Percentiles rank a stretch among this genome's conserved stretches.
Conservation (phyloP, 2,329 filamentous ascomycete species). For the Dactylellina drechsleri region DNA sequence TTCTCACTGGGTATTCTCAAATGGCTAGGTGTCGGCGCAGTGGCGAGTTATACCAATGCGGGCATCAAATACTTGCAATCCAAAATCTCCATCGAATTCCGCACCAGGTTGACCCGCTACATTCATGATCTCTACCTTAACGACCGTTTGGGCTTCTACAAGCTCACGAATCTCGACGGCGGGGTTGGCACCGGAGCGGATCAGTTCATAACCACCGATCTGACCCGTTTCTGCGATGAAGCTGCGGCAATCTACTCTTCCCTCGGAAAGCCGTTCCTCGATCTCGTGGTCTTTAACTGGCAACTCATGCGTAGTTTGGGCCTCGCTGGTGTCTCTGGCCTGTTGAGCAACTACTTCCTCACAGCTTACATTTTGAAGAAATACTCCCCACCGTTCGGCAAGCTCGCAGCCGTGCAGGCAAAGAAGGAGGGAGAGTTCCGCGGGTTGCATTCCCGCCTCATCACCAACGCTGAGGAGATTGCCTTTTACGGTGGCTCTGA, state of each 20-base stretch:
- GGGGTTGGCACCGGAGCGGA: constrained; percentile 91
- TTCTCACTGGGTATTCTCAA: constrained; percentile 91
- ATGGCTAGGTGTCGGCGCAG: constrained; percentile 92
- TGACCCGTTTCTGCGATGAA: constrained; percentile 92
- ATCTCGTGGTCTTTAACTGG: constrained; percentile 97
- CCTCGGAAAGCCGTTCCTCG: constrained; percentile 96
- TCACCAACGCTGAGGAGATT: constrained; percentile 96
- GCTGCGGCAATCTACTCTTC: constrained; percentile 95
- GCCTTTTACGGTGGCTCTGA: constrained; percentile 96
- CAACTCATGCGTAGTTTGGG: constrained; percentile 93
- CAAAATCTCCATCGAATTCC: constrained; percentile 97
- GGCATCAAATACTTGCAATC: constrained; percentile 97
- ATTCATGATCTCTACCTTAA: constrained; percentile 98
- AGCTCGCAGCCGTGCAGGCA: constrained; percentile 94
- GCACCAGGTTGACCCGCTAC: constrained; percentile 91
- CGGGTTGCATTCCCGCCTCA: constrained; percentile 84
- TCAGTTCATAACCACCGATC: constrained; percentile 96
- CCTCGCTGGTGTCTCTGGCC: constrained; percentile 82
- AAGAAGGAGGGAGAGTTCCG: constrained; percentile 95
- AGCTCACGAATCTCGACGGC: constrained; percentile 89
- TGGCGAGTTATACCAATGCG: constrained; percentile 96
- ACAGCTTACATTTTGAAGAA: constrained; percentile 89
- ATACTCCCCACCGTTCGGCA: constrained; percentile 93
- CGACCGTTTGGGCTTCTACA: constrained; percentile 95
- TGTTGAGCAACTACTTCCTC: constrained; percentile 91